Percentiles rank a stretch among this genome's conserved stretches.
Conservation (phyloP, 2,329 filamentous ascomycete species). For the Phialophora verrucosa region DNA sequence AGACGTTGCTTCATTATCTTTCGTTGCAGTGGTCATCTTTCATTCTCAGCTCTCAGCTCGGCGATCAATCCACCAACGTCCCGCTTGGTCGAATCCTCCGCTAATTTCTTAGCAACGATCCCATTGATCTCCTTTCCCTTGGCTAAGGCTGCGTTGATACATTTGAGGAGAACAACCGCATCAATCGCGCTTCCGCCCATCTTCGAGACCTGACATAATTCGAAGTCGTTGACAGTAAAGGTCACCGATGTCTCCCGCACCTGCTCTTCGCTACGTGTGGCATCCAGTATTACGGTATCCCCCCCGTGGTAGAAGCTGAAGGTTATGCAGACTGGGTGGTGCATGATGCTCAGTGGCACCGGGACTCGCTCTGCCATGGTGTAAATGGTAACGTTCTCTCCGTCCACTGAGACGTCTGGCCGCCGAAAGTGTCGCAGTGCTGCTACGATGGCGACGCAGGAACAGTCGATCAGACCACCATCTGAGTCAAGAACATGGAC, state of each 20-base stretch:
- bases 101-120: conserved; percentile 73
- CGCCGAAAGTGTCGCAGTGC: conserved; percentile 89
- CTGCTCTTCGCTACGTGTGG: conserved; percentile 57
- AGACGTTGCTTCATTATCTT: not conserved
- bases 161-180: conserved; percentile 76
- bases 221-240: conserved; percentile 87
- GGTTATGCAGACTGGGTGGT: conserved; percentile 88
- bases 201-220: conserved; percentile 91
- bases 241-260: conserved; percentile 70
- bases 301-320: conserved; percentile 76
- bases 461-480: conserved; percentile 84
- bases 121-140: conserved; percentile 82
- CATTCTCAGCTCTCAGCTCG: conserved; percentile 84
- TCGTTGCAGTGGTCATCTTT: conserved; percentile 60
- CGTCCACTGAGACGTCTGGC: conserved; percentile 85
- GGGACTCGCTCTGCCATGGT: conserved; percentile 84
- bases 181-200: conserved; percentile 83
- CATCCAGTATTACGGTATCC: conserved; percentile 52
- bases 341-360: conserved; percentile 85
- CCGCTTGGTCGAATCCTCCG: conserved; percentile 76
- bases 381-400: conserved; percentile 83
- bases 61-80: conserved; percentile 79
- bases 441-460: conserved; percentile 85
- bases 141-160: conserved; percentile 72
- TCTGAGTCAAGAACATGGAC: conserved; percentile 91